Evolutionary conservation across 352 stramenopile species (phyloP), one percentile per base, ranked within the genome.

Genomic region (Hyphochytrium catenoides): DNA sequence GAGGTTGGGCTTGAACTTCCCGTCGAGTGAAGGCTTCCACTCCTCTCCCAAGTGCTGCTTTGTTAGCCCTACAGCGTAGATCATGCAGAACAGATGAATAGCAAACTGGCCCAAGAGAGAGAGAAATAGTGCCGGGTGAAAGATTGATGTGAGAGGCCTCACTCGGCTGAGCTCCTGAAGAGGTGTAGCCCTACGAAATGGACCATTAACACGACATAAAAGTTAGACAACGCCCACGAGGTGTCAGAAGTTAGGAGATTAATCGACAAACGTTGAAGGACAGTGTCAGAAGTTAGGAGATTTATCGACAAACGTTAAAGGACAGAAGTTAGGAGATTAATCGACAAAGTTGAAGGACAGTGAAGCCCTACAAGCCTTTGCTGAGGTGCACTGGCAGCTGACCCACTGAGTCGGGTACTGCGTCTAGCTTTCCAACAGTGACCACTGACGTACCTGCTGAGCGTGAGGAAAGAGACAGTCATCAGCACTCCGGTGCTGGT

Each of bases 1-100:
- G 2, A 93, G 72, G 45, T 93, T 98, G 1, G 92, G 89, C 50
- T 89, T 76, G 59, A 98, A 99, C 24, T 88, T 67, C 19, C 74
- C 83, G 53, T 90, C 77, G 6, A 66, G 69, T 12, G 64, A 44
- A 19, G 86, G 64, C 16, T 63, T 60, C 20, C 50, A 39, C 27
- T 34, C 37, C 24, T 66, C 56, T 14, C 56, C 56, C 11, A 67
- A 82, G 56, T 86, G 94, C 36, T 79, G 69, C 50, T 93, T 73
- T 1, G 74, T 71, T 8, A 92, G 56, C 39, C 86, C 66, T 7
- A 79, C 87, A 8, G 88, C 60, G 44, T 88, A 72, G 26, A 91
- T 66, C 57, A 98, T 94, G 34, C 64, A 76, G 1, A 51, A 54
- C 21, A 97, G 62, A 49, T 99, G 92, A 27, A 96, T 65, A 4